Conservation (phyloP, 441 rosid species). For the Macaranga tanarius region DNA sequence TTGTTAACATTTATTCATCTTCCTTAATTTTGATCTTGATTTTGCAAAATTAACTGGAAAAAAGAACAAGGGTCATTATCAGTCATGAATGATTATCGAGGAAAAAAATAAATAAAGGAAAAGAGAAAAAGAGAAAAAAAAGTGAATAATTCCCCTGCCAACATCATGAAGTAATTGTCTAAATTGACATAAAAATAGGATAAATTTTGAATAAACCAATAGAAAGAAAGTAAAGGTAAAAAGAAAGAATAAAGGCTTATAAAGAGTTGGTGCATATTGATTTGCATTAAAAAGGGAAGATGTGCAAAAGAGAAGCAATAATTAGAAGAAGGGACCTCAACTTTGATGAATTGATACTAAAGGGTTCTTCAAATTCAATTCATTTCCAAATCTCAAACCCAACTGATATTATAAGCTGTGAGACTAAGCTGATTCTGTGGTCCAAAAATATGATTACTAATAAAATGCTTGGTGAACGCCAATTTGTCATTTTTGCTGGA, state of each 20-base stretch:
- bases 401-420: background rate
- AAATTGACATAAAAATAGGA: conserved; percentile 9
- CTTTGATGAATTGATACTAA: conserved; percentile 22
- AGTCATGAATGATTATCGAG: conserved; percentile 14
- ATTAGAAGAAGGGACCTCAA: too few relatives aligned
- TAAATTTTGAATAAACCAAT: background rate
- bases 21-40: background rate
- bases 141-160: conserved; percentile 8
- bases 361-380: conserved; percentile 3
- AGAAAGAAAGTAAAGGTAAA: background rate
- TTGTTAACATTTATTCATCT: too few relatives aligned
- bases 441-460: conserved; percentile 13
- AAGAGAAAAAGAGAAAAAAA: background rate
- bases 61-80: conserved; percentile 7
- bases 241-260: background rate
- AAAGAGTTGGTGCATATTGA: conserved; percentile 16
- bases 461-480: too few relatives aligned
- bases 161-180: background rate
- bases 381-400: conserved; percentile 17
- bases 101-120: background rate
- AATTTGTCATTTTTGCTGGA: too few relatives aligned
- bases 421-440: conserved; percentile 22
- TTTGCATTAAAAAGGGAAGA: too few relatives aligned
- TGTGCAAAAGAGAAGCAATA: too few relatives aligned
- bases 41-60: background rate